Base-by-base conservation (phyloP, 139 green algal genomes). In the Marvania coccoides region DNA sequence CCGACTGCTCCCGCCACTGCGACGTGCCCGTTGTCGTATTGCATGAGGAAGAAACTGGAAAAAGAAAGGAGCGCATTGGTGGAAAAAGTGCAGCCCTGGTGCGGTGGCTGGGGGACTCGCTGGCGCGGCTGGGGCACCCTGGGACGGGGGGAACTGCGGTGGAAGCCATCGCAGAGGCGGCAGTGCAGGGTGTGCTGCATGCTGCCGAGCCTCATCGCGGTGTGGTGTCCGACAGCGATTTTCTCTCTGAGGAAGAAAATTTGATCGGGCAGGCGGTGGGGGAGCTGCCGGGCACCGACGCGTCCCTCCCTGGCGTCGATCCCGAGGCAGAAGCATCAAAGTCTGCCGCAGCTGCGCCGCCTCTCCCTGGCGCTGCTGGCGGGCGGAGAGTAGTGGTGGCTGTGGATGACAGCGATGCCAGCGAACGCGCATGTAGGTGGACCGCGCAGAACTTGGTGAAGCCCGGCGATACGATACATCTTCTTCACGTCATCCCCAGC, bases 401-500 rank as follows among this genome's bases (percentile, higher is more conserved):
- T 4, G 64, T 78, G 8, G 71, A 78, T 34, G 64, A 78, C 55
- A 58, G 56, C 1, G 46, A 67, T 34, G 47, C 40, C 51, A 6
- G 30, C 33, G 36, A 53, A 23, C n/a, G 23, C 24, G 65, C 71
- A n/a, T 63, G 56, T 42, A 15, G 2, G 3, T 78, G 71, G 71
- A 35, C 65, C 26, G 7, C 54, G 29, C 6, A 54, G 4, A 9
- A 73, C 37, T 6, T 78, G 31, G 48, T 61, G 24, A 59, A 63
- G 14, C 47, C 48, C 6, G 58, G 45, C 4, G 65, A 74, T 62
- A 61, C 47, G 0, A 30, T 78, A 30, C 45, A 65, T 14, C 24
- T 78, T 40, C 57, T 78, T 30, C 71, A 71, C 33, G 40, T 78
- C 53, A 64, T 78, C 5, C 71, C 71, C 5, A 36, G 36, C 0